Base-by-base conservation (phyloP, 2,329 filamentous ascomycete species). In the Exophiala sp. region DNA sequence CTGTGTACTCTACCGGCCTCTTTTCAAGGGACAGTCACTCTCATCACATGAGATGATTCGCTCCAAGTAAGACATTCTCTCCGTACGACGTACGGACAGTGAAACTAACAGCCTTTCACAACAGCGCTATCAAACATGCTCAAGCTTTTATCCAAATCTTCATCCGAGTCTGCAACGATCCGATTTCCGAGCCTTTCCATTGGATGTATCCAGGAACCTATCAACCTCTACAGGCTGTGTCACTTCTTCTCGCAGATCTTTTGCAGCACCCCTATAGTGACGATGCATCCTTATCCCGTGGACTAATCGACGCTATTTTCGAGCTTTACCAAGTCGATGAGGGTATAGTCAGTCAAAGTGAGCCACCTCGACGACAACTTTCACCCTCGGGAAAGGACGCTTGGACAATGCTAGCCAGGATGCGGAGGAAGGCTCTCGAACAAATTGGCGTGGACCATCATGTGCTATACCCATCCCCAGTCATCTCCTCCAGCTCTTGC, bases 121-220 rank as follows among this genome's bases (percentile, higher is more conserved):
- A 34, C 43, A 60, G 57, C 44, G 58, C 57, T n/a, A 46, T 61
- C 40, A 55, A 54, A 43, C 56, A 59, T 43, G 59, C 53, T 16
- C 56, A 61, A 46, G 53, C 58, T 11, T 60, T 59, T 44, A 35
- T 61, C n/a, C 52, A 57, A 43, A 46, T 59, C 14, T 61, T 61
- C 42, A 52, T 60, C 11, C 52, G 52, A 11, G 52, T 60, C 18
- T 61, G 58, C 43, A 56, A 56, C 32, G 58, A 54, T 22, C 46
- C 46, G 10, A 43, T 44, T 30, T 61, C 52, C 8, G 46, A 55
- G 7, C 53, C 58, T 2, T 61, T 56, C 37, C 55, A 61, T 19
- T 61, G 58, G 59, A 58, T 61, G 54, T 61, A 61, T 19, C 59
- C 58, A 11, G 59, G 59, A 2, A 58, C 58, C 7, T 61, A 61